Conservation (phyloP, 2,329 filamentous ascomycete genomes). For the Paradendryphiella salina region DNA sequence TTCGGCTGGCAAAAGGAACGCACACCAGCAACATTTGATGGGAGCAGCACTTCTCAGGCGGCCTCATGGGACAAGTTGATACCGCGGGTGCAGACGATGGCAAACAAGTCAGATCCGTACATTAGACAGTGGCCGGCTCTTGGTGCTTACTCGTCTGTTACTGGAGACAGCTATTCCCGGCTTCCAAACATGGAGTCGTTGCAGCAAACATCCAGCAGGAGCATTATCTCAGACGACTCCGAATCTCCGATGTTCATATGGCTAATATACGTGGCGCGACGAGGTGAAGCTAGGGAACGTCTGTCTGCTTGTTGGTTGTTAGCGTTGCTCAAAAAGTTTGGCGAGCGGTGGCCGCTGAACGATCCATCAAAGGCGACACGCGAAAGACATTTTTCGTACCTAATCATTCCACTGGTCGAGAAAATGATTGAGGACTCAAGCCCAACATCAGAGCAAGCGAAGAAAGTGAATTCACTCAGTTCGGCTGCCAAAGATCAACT, state of each 20-base stretch:
- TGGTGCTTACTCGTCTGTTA: constrained; percentile 37
- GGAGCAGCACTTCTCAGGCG: constrained; percentile 17
- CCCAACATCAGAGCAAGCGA: constrained; percentile 29
- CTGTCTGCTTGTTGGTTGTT: constrained; percentile 50
- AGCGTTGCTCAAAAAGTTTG: constrained; percentile 43
- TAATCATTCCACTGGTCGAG: constrained; percentile 54
- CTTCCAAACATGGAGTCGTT: constrained; percentile 42
- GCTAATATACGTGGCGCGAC: constrained; percentile 52
- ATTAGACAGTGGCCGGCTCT: constrained; percentile 52
- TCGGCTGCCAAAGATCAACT: constrained; percentile 53
- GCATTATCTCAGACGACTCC: constrained; percentile 47
- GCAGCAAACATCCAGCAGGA: constrained; percentile 33
- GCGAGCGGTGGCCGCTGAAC: constrained; percentile 44
- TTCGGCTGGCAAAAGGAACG: constrained; percentile 40
- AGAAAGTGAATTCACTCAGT: constrained; percentile 33
- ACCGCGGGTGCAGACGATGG: constrained; percentile 46
- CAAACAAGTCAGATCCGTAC: constrained; percentile 46
- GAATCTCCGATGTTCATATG: constrained; percentile 54
- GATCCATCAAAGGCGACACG: constrained; percentile 45
- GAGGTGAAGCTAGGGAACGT: constrained; percentile 47
- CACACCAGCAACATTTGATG: constrained; percentile 25
- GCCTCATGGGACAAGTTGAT: constrained; percentile 42
- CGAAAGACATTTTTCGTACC: constrained; percentile 50
- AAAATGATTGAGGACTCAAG: constrained; percentile 51
- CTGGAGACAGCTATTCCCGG: constrained; percentile 37